Evolutionary conservation across 2,329 filamentous ascomycete species (phyloP).

Genomic region (Colletotrichum kahawae): DNA sequence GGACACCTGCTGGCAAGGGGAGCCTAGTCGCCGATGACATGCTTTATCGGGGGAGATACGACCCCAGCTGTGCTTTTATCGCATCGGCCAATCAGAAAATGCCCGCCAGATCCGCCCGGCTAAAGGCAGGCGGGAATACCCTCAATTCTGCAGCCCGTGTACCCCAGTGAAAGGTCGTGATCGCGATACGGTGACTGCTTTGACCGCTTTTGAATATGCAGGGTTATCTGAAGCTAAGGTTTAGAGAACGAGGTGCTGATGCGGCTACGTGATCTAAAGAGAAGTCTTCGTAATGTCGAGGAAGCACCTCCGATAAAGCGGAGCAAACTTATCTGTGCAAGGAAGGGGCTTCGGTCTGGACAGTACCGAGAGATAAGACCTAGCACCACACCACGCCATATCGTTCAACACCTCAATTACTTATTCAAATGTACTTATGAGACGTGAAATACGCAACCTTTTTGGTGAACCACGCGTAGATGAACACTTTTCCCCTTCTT

Average conservation of each 20-base stretch:
- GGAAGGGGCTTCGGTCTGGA: not conserved
- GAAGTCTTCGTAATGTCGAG: not conserved
- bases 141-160: not conserved
- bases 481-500: not conserved
- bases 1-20: not conserved
- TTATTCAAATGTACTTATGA: not conserved
- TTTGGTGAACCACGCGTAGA: not conserved
- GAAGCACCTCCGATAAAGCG: not conserved
- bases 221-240: not conserved
- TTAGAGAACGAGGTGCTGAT: not conserved
- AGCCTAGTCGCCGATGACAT: not conserved
- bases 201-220: not conserved
- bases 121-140: not conserved
- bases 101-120: not conserved
- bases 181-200: not conserved
- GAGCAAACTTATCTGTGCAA: not conserved
- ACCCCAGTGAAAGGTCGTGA: fast-evolving
- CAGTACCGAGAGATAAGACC: not conserved
- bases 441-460: not conserved
- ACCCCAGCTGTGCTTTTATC: not conserved
- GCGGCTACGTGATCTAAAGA: not conserved
- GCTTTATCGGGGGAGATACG: not conserved
- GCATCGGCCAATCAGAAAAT: not conserved
- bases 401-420: not conserved
- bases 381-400: not conserved